phyloP scores from a whole-genome alignment of 2,329 filamentous ascomycete genomes.

The Trichoderma arundinaceum region DNA sequence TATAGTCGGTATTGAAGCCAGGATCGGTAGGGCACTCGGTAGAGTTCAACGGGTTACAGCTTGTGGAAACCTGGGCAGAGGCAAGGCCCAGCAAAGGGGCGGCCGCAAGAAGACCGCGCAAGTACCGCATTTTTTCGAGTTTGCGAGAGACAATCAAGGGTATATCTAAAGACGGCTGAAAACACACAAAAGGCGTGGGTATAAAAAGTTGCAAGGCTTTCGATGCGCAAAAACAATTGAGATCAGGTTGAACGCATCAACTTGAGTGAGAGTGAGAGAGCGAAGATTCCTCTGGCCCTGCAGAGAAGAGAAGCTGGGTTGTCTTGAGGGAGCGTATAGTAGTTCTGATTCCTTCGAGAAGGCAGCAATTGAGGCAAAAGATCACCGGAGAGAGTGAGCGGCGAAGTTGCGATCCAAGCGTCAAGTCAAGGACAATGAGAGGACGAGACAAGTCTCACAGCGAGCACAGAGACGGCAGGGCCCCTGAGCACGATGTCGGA shows the following conservation, averaged over 20 bases:
- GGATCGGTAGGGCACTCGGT: constrained; percentile 71
- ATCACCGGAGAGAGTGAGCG: constrained; percentile 26
- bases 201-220: constrained; percentile 14
- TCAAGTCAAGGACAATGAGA: constrained; percentile 26
- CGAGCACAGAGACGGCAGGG: constrained; percentile 26
- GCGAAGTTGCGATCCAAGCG: constrained; percentile 9
- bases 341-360: not conserved
- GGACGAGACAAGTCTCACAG: constrained; percentile 31
- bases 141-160: not conserved
- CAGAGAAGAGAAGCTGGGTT: constrained; percentile 18
- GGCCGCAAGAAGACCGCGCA: constrained; percentile 40
- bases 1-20: constrained; percentile 69
- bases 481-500: constrained; percentile 21
- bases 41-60: constrained; percentile 76
- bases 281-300: constrained; percentile 28
- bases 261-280: constrained; percentile 9
- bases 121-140: constrained; percentile 27
- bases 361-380: constrained; percentile 1
- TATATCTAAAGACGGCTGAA: not conserved
- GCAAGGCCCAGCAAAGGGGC: constrained; percentile 54
- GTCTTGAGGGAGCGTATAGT: constrained; percentile 9
- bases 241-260: constrained; percentile 7
- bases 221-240: constrained; percentile 6
- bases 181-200: constrained; percentile 15
- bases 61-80: constrained; percentile 74